Conservation (phyloP, 2,329 filamentous ascomycete genomes). For the Clonostachys rosea region DNA sequence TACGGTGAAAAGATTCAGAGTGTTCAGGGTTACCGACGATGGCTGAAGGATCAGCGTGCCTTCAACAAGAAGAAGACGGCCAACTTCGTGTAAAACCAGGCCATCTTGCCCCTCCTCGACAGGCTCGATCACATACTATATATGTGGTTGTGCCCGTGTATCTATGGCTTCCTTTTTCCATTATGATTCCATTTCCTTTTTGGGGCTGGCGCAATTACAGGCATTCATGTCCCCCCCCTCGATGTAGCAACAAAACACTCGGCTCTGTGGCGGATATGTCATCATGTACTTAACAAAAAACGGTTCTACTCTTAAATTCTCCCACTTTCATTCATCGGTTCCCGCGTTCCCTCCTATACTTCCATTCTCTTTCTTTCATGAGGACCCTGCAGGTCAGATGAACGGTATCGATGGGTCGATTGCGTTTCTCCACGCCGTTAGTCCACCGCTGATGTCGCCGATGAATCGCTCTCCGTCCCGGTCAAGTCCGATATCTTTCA, state of each 20-base stretch:
- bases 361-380: background rate
- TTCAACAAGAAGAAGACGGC: conserved; percentile 92
- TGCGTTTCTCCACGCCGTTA: conserved; percentile 66
- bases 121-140: too few relatives aligned
- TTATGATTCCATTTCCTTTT: background rate
- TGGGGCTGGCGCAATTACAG: background rate
- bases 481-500: conserved; percentile 58
- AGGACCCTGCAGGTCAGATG: conserved; percentile 20
- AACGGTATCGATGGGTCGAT: conserved; percentile 58
- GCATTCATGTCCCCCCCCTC: background rate
- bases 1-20: conserved; percentile 98
- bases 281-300: background rate
- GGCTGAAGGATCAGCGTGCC: conserved; percentile 95
- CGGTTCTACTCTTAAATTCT: conserved; percentile 2
- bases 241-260: background rate
- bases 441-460: conserved; percentile 67
- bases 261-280: background rate
- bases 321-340: background rate
- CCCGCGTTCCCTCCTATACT: background rate
- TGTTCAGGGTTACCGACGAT: conserved; percentile 84
- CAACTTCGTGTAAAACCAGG: conserved; percentile 46
- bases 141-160: too few relatives aligned
- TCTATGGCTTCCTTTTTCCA: too few relatives aligned
- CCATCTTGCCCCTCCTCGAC: background rate
- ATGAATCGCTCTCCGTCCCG: conserved; percentile 51